Evolutionary conservation across 1,284 basidiomycete genomes (phyloP), one percentile per base, ranked within the genome.

Genomic region (Tremellales sp.): DNA sequence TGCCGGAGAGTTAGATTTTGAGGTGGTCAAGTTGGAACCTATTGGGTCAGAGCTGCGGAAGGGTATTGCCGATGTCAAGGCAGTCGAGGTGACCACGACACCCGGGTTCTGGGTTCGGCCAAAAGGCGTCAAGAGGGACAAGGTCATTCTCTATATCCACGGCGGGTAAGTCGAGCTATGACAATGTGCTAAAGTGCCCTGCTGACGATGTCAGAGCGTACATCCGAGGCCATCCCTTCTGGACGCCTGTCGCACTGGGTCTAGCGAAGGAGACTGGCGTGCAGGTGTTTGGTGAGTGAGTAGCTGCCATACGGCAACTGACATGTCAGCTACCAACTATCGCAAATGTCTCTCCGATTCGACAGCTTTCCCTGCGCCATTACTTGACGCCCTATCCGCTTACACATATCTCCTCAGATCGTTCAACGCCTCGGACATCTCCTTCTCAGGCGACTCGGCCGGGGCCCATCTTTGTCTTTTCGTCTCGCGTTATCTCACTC

Each of bases 381-480:
- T 84, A 2, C 56, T 84, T 11, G 82, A 84, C 54, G 79, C 78
- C 0, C 64, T 83, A 3, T 77, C 82, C 0, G 82, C 78, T 0
- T 84, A 83, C 60, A 68, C 75, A 35, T 82, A 84, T 59, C 78
- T 84, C n/a, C 75, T 82, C 36, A 53, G 72, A 35, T 66, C 58
- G 1, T 78, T 79, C 58, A 63, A 66, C 0, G 69, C 80, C 1
- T 72, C 73, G 49, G 80, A 81, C 56, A 78, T 85, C 45, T 65
- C 83, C 41, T 61, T 86, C 26, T 76, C 80, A 6, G 84, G 83
- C 23, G 84, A 85, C 59, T 81, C 79, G 45, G 83, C 84, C 0
- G 84, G 84, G 2, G 84, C 81, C 0, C 84, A 85, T 58, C 75
- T 85, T 3, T 79, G 79, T 0, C 75, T 84, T 3, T 78, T 80